These are phyloP conservation scores for Hirschfeldia incana DNA, from an alignment of 345 rosid species.

Conservation along the genomic window DNA sequence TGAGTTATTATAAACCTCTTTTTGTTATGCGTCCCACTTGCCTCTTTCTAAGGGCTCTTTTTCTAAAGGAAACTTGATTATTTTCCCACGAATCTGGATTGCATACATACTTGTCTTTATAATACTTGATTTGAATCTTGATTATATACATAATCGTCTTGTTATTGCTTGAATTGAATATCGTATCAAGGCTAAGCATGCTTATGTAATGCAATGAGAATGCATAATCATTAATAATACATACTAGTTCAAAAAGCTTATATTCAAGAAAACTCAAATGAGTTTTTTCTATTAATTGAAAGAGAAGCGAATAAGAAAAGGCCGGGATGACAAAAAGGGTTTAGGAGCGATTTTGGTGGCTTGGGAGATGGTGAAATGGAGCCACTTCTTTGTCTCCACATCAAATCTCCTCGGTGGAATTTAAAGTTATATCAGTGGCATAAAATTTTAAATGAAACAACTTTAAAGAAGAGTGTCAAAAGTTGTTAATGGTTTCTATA, in stretches of 20 bases:
- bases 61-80: neutral
- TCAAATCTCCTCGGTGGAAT: conserved; percentile 38
- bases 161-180: neutral
- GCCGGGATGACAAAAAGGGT: conserved; percentile 34
- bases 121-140: neutral
- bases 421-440: conserved; percentile 34
- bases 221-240: neutral
- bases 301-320: conserved; percentile 22
- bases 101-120: neutral
- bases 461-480: conserved; percentile 32
- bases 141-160: neutral
- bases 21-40: conserved; percentile 39
- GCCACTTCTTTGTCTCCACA: conserved; percentile 39
- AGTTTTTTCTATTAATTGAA: neutral
- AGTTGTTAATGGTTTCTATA: conserved; percentile 35
- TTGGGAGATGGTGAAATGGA: conserved; percentile 53
- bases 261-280: neutral
- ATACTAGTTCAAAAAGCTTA: neutral
- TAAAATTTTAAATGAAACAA: conserved; percentile 15
- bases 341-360: conserved; percentile 46
- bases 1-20: conserved; percentile 23
- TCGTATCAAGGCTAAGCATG: neutral
- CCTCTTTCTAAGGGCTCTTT: conserved; percentile 26
- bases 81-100: neutral
- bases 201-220: neutral